These are phyloP conservation scores for Rhizopogon vesiculosus DNA, from an alignment of 768 basidiomycete genomes.

Conservation along the genomic window DNA sequence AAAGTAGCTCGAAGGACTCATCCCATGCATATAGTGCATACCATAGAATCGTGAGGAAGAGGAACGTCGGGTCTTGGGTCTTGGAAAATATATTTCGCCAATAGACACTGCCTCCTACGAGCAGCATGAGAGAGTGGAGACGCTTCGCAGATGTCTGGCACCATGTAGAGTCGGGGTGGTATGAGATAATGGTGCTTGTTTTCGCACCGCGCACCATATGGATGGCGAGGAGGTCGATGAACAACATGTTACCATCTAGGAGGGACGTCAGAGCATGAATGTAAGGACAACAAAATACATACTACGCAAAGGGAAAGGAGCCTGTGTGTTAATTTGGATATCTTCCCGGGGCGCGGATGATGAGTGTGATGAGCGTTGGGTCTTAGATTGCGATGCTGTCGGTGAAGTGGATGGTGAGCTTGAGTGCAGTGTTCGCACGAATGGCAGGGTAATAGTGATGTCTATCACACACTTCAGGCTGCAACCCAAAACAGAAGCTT, in stretches of 20 bases:
- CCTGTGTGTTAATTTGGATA: slow-evolving; percentile 47
- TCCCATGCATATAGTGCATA: slow-evolving; percentile 62
- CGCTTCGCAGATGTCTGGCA: slow-evolving; percentile 15
- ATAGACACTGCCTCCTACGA: slow-evolving; percentile 28
- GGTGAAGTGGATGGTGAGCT: not conserved
- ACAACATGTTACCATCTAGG: slow-evolving; percentile 16
- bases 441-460: slow-evolving; percentile 51
- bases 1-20: slow-evolving; percentile 49
- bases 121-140: slow-evolving; percentile 23
- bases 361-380: not conserved
- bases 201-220: slow-evolving; percentile 40
- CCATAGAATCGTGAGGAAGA: slow-evolving; percentile 52
- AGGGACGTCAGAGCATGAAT: not conserved
- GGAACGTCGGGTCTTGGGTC: slow-evolving; percentile 47
- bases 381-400: not conserved
- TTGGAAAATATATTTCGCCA: slow-evolving; percentile 19
- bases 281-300: slow-evolving; percentile 6
- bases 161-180: slow-evolving; percentile 19
- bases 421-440: slow-evolving; percentile 35
- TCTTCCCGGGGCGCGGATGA: too few relatives aligned
- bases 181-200: slow-evolving; percentile 22
- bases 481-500: not conserved
- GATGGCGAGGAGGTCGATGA: slow-evolving; percentile 46
- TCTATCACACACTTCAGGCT: slow-evolving; percentile 29
- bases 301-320: slow-evolving; percentile 37